Conservation (phyloP, 768 basidiomycete species). For the Heimioporus sp. region DNA sequence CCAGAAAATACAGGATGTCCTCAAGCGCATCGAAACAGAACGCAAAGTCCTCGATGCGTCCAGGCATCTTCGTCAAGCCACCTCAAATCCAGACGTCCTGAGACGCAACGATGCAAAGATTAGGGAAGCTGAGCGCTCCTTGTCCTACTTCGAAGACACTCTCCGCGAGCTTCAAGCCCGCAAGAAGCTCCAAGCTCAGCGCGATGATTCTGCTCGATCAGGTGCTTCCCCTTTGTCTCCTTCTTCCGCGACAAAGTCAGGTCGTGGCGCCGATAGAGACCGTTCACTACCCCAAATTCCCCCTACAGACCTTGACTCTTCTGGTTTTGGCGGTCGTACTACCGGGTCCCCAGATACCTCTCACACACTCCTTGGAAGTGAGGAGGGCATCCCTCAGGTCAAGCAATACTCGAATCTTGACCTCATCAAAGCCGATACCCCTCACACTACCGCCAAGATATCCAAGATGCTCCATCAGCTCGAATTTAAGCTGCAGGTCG, state of each 20-base stretch:
- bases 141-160: conserved; percentile 86
- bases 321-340: conserved; percentile 31
- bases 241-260: conserved; percentile 13
- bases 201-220: conserved; percentile 54
- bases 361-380: conserved; percentile 38
- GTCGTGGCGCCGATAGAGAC: conserved; percentile 28
- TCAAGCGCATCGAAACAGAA: conserved; percentile 88
- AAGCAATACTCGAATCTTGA: conserved; percentile 86
- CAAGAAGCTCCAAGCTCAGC: conserved; percentile 62
- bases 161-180: conserved; percentile 79
- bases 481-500: conserved; percentile 98
- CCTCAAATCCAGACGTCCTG: conserved; percentile 83
- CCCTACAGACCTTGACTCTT: conserved; percentile 45
- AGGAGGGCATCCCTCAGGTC: conserved; percentile 42
- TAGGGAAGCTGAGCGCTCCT: conserved; percentile 77
- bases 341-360: conserved; percentile 40
- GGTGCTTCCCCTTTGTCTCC: conserved; percentile 37
- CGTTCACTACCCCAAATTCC: conserved; percentile 47
- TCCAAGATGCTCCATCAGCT: conserved; percentile 97
- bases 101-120: conserved; percentile 81
- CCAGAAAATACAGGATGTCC: conserved; percentile 91
- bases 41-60: conserved; percentile 89
- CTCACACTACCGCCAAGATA: conserved; percentile 94
- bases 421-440: conserved; percentile 96
- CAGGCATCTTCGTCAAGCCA: conserved; percentile 75